Evolutionary conservation across 1,284 basidiomycete genomes (phyloP).

Genomic region (Sporisorium reilianum): DNA sequence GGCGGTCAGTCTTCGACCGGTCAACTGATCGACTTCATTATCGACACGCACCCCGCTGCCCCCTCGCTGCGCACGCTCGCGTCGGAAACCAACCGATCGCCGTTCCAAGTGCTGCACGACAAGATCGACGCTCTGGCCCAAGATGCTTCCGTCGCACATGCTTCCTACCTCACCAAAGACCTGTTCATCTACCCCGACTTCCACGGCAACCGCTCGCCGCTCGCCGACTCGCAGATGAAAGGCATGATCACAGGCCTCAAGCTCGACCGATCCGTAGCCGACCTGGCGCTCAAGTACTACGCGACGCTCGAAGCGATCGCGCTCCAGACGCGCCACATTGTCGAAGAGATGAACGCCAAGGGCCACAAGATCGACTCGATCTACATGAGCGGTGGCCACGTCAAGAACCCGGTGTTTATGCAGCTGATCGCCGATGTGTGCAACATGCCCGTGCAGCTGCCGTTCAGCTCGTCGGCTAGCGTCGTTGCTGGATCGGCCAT

Average conservation of each 20-base stretch:
- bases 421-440: conserved; percentile 86
- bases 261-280: conserved; percentile 81
- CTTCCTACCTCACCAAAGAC: conserved; percentile 84
- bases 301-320: conserved; percentile 93
- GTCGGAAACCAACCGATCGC: conserved; percentile 70
- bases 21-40: conserved; percentile 96
- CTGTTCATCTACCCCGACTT: conserved; percentile 95
- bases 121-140: conserved; percentile 79
- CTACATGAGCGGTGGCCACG: conserved; percentile 80
- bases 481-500: conserved; percentile 94
- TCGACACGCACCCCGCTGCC: conserved; percentile 90
- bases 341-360: conserved; percentile 87
- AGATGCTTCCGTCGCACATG: conserved; percentile 53
- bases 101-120: conserved; percentile 78
- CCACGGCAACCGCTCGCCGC: conserved; percentile 86
- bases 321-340: conserved; percentile 93
- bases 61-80: conserved; percentile 75
- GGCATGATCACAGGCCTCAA: conserved; percentile 89
- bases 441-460: conserved; percentile 84
- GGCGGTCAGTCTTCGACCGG: conserved; percentile 98
- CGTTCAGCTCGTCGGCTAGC: conserved; percentile 79
- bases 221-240: conserved; percentile 92
- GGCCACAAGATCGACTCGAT: conserved; percentile 88
- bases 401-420: conserved; percentile 65
- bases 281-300: conserved; percentile 90